Base-by-base conservation (phyloP, 352 stramenopile species). In the Phytophthora agathidicida region DNA sequence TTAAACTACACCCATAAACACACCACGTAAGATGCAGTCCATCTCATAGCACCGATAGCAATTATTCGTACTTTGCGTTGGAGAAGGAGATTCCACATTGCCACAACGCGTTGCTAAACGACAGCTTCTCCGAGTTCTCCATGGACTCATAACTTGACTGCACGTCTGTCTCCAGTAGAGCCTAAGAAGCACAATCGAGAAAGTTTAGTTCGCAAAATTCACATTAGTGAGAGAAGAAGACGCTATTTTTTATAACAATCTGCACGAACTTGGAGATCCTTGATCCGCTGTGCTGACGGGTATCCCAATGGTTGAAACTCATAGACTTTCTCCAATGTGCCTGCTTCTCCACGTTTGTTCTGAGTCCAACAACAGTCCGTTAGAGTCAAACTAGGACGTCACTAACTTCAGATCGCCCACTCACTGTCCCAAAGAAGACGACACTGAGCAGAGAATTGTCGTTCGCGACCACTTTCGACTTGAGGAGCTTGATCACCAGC, bases 31-130 rank as follows among this genome's bases (percentile, higher is more conserved):
- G 28, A 36, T 31, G 31, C 5, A 17, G n/a, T n/a, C n/a, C n/a
- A n/a, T n/a, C n/a, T n/a, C n/a, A n/a, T 24, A 9, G 7, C 7
- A 48, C 3, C 32, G 33, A 2, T 42, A 31, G 13, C n/a, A 11
- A 20, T 32, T 5, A 19, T 19, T 24, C 66, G 26, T 71, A 94
- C 85, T 90, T 90, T 54, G 85, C 83, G 17, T 82, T 86, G 0
- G 83, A 91, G 36, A 94, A 94, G 7, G 80, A 77, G 20, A 93
- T 88, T 16, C 83, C 80, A 51, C 80, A 91, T 60, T 93, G 83
- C 85, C 85, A 94, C 26, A 94, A 60, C 27, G 82, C 82, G 24
- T 94, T 94, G 66, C 85, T 94, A 58, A 94, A 83, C 2, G 80
- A 74, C 6, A 94, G 50, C 14, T 62, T 66, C 2, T 92, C 83